Conservation (phyloP, 352 stramenopile genomes). For the Phytophthora foliorum region DNA sequence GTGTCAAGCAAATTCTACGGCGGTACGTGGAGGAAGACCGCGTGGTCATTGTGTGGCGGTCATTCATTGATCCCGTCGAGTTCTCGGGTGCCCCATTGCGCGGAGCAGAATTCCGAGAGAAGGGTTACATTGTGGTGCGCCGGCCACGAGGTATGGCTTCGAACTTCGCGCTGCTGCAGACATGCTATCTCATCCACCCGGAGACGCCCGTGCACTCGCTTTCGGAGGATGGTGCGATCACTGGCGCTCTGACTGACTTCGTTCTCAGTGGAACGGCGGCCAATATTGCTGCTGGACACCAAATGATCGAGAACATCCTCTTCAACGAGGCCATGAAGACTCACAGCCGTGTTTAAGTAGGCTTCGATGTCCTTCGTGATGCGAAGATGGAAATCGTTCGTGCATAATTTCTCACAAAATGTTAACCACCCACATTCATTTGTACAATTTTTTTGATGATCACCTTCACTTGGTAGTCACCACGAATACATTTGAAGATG, state of each 20-base stretch:
- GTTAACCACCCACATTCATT: neutral
- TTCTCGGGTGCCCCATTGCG: slow-evolving; percentile 54
- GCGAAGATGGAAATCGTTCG: neutral
- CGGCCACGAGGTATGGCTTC: slow-evolving; percentile 38
- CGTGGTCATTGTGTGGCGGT: slow-evolving; percentile 66
- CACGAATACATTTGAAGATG: too few relatives aligned
- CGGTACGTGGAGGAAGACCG: slow-evolving; percentile 57
- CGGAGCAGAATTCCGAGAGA: slow-evolving; percentile 60
- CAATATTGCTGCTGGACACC: slow-evolving; percentile 52
- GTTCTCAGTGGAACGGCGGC: slow-evolving; percentile 45
- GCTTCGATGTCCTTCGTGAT: neutral
- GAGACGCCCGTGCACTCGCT: slow-evolving; percentile 43
- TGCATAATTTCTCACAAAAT: too few relatives aligned
- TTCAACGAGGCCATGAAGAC: slow-evolving; percentile 54
- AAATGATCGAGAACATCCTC: slow-evolving; percentile 65
- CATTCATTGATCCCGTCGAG: slow-evolving; percentile 65
- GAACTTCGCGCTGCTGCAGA: slow-evolving; percentile 53
- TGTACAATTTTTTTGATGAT: neutral
- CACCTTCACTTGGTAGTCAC: too few relatives aligned
- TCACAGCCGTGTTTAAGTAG: slow-evolving; percentile 21
- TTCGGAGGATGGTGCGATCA: slow-evolving; percentile 37
- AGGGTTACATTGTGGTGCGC: slow-evolving; percentile 66
- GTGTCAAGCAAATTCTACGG: slow-evolving; percentile 62
- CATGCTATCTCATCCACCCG: slow-evolving; percentile 67
- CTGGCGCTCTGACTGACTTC: slow-evolving; percentile 48